Evolutionary conservation across 148 eudicot species (phyloP), one percentile per base, ranked within the genome.

Genomic region (Rhododendron henanense): DNA sequence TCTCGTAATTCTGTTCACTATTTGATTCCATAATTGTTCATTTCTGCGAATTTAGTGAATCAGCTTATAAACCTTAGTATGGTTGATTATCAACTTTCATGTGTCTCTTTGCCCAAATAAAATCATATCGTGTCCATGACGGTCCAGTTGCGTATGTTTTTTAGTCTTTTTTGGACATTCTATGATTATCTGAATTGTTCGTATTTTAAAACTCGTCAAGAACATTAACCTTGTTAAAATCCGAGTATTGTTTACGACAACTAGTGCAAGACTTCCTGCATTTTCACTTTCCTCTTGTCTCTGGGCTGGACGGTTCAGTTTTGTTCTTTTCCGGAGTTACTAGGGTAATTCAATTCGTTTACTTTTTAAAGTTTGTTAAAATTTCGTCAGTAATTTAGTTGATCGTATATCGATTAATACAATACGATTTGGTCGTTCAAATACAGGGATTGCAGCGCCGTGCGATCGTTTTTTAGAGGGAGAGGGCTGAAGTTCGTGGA

Each of bases 371-470:
- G 31, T 14, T 67, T 1, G 4, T n/a, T 4, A 15, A 10, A 67
- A 67, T 67, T 25, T 25, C 14, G 35, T 67, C 15, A 15, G 10
- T 11, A 3, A 25, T 67, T 10, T 63, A 63, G 69, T 63, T 63
- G 35, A 67, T 67, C 35, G 33, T 13, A 25, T 67, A 63, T 10
- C 3, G 4, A 23, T 67, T 25, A 59, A 6, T 59, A 41, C 45
- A 67, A n/a, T 25, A 25, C 14, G 15, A 25, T n/a, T 67, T 33
- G 76, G 2, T 71, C 28, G 39, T 71, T 31, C 1, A 39, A 33
- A 33, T 10, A 71, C 76, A 71, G 98, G 65, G 99, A 97, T 65
- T 91, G 94, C 81, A 85, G 90, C 33, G 99, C 98, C 5, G 99
- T 93, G 5, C 88, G 99, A 57, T 91, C 93, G 45, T 91, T 93